Evolutionary conservation across 495 filamentous ascomycete species (phyloP).

Genomic region (Pyronema domesticum): DNA sequence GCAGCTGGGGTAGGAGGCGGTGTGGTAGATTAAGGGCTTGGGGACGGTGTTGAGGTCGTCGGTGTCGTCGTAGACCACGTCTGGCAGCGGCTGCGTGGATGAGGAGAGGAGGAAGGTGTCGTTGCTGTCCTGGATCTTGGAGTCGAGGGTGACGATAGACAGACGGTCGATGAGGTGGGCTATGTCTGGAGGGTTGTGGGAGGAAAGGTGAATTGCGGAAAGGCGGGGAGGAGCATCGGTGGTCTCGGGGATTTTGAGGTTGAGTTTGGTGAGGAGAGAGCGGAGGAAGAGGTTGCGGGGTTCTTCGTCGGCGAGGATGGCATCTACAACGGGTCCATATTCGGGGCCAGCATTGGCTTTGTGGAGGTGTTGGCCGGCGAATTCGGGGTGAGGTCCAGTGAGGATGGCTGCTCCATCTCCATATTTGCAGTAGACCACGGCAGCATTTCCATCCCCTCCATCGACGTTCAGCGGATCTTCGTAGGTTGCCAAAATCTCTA

Average conservation of each 20-base stretch:
- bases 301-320: slow-evolving; percentile 51
- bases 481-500: slow-evolving; percentile 74
- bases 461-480: slow-evolving; percentile 42
- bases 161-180: slow-evolving; percentile 47
- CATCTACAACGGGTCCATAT: slow-evolving; percentile 50
- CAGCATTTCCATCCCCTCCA: slow-evolving; percentile 62
- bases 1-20: slow-evolving; percentile 40
- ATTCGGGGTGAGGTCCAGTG: slow-evolving; percentile 88
- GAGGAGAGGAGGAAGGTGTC: slow-evolving; percentile 70
- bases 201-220: slow-evolving; percentile 70
- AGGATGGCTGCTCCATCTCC: slow-evolving; percentile 68
- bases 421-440: slow-evolving; percentile 72
- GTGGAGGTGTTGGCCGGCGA: slow-evolving; percentile 62
- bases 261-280: slow-evolving; percentile 66
- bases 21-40: slow-evolving; percentile 82
- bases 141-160: slow-evolving; percentile 31
- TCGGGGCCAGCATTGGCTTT: slow-evolving; percentile 41
- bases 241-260: slow-evolving; percentile 54
- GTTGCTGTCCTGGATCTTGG: slow-evolving; percentile 67
- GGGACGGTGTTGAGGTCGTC: slow-evolving; percentile 56
- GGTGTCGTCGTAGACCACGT: slow-evolving; percentile 42
- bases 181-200: slow-evolving; percentile 43
- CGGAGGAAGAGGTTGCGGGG: slow-evolving; percentile 59
- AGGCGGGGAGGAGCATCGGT: slow-evolving; percentile 50
- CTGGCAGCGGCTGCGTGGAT: slow-evolving; percentile 39